These are phyloP conservation scores for Penicillium olsonii DNA, from an alignment of 2,329 filamentous ascomycete genomes.

Conservation along the genomic window DNA sequence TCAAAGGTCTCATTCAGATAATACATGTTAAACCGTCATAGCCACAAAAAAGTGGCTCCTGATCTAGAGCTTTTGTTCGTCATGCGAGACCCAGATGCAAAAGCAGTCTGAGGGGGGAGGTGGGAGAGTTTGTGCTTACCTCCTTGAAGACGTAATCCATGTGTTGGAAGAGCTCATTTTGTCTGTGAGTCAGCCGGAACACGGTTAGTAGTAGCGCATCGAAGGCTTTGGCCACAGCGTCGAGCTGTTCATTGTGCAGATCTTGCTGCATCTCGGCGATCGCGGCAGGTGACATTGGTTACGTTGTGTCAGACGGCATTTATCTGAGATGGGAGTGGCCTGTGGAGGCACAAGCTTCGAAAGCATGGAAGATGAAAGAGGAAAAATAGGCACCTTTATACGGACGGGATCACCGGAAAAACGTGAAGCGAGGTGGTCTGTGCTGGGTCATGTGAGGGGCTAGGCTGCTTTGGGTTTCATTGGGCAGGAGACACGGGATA, in stretches of 20 bases:
- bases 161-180: slow-evolving; percentile 40
- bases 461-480: neutral
- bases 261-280: slow-evolving; percentile 34
- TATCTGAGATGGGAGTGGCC: slow-evolving; percentile 22
- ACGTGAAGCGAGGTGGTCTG: slow-evolving; percentile 40
- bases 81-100: slow-evolving; percentile 39
- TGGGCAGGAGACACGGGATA: neutral
- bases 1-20: slow-evolving; percentile 50
- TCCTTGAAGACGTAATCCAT: slow-evolving; percentile 43
- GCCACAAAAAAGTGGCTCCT: slow-evolving; percentile 63
- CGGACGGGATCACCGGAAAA: slow-evolving; percentile 23
- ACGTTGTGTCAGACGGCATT: slow-evolving; percentile 23
- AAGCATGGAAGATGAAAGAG: slow-evolving; percentile 18
- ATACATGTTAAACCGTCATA: slow-evolving; percentile 65
- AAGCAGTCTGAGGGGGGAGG: neutral
- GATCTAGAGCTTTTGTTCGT: slow-evolving; percentile 77
- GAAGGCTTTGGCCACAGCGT: slow-evolving; percentile 42
- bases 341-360: slow-evolving; percentile 28
- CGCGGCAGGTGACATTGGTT: slow-evolving; percentile 36
- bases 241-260: slow-evolving; percentile 32
- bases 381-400: slow-evolving; percentile 21
- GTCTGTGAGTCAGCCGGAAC: slow-evolving; percentile 41
- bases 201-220: slow-evolving; percentile 45
- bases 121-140: slow-evolving; percentile 32
- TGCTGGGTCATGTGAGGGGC: slow-evolving; percentile 31